A percentile compares a stretch with the other conserved stretches of the same genome.
These are phyloP conservation scores for Tolypocladium capitatum DNA, from an alignment of 2,329 filamentous ascomycete species.

Conservation along the genomic window DNA sequence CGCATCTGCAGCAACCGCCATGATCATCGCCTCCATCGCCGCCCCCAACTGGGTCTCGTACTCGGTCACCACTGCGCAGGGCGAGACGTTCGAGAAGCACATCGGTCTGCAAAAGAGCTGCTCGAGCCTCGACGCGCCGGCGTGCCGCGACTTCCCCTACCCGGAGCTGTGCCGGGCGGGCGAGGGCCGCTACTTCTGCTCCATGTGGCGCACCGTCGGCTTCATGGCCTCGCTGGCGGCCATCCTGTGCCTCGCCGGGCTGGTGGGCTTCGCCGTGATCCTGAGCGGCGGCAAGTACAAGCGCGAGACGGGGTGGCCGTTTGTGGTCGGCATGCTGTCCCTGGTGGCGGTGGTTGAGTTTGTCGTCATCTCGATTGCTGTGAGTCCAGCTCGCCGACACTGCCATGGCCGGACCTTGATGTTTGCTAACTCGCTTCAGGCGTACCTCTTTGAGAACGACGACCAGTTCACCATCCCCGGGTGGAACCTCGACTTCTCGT, in stretches of 20 bases:
- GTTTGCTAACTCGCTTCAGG: conserved; percentile 32
- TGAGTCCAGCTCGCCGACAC: conserved; percentile 31
- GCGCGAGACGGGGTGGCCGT: conserved; percentile 70
- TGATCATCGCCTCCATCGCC: conserved; percentile 57
- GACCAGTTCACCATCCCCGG: conserved; percentile 67
- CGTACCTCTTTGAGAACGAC: conserved; percentile 73
- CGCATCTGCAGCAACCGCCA: conserved; percentile 43
- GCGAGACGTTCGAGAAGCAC: conserved; percentile 38
- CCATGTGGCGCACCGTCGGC: conserved; percentile 77
- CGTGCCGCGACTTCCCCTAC: conserved; percentile 35
- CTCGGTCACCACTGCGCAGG: conserved; percentile 34
- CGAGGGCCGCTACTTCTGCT: conserved; percentile 63
- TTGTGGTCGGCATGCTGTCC: conserved; percentile 53
- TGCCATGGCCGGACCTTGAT: accelerated
- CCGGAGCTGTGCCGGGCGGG: conserved; percentile 20
- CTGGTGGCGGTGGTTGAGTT: conserved; percentile 58
- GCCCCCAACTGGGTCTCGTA: conserved; percentile 62
- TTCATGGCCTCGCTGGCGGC: conserved; percentile 79
- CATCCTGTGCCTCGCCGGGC: conserved; percentile 65
- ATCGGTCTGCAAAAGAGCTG: conserved; percentile 77
- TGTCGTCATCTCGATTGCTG: conserved; percentile 69
- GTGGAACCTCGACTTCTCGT: conserved; percentile 70
- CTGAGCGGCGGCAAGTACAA: conserved; percentile 67
- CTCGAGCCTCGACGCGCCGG: conserved; percentile 49
- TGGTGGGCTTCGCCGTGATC: conserved; percentile 70